A percentile compares a stretch with the other conserved stretches of the same genome.
Evolutionary conservation across 116 monocot genomes (phyloP).

Genomic region (Trichopus zeylanicus): DNA sequence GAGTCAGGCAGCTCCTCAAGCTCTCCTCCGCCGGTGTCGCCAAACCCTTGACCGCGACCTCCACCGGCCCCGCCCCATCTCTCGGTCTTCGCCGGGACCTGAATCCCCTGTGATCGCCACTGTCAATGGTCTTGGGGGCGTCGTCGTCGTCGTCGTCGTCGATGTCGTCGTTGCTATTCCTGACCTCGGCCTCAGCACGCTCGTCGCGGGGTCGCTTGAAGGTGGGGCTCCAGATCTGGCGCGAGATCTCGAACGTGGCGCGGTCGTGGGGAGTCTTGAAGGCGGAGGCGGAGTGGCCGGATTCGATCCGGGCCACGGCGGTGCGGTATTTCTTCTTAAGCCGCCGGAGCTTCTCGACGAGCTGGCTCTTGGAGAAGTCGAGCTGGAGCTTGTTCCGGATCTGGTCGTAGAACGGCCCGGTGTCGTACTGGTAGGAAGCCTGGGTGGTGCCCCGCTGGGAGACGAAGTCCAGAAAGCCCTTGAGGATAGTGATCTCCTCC

Average conservation of each 20-base stretch:
- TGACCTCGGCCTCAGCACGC: slow-evolving; percentile 1
- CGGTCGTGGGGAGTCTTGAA: slow-evolving; percentile 77
- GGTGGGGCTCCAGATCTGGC: slow-evolving; percentile 66
- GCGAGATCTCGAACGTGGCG: slow-evolving; percentile 65
- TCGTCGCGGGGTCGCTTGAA: slow-evolving; percentile 15
- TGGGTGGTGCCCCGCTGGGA: slow-evolving; percentile 43
- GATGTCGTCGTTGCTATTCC: background rate
- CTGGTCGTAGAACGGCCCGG: slow-evolving; percentile 84
- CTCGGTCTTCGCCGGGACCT: background rate
- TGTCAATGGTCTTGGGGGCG: background rate
- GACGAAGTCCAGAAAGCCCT: slow-evolving; percentile 66
- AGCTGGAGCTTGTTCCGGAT: slow-evolving; percentile 52
- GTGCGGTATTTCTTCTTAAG: slow-evolving; percentile 90
- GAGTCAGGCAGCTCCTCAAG: slow-evolving; percentile 49
- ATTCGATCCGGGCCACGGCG: slow-evolving; percentile 28
- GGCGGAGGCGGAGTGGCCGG: slow-evolving; percentile 7
- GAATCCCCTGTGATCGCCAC: background rate
- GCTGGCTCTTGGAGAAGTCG: slow-evolving; percentile 83
- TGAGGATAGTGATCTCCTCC: slow-evolving; percentile 64
- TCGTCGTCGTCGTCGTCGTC: background rate
- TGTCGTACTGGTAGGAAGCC: slow-evolving; percentile 62
- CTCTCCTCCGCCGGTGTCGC: slow-evolving; percentile 29
- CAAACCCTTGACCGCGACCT: slow-evolving; percentile 13
- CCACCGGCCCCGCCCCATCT: background rate
- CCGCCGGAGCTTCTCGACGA: slow-evolving; percentile 87